These are phyloP conservation scores for Diaporthe sp. DNA, from an alignment of 2,329 filamentous ascomycete species.

Conservation along the genomic window DNA sequence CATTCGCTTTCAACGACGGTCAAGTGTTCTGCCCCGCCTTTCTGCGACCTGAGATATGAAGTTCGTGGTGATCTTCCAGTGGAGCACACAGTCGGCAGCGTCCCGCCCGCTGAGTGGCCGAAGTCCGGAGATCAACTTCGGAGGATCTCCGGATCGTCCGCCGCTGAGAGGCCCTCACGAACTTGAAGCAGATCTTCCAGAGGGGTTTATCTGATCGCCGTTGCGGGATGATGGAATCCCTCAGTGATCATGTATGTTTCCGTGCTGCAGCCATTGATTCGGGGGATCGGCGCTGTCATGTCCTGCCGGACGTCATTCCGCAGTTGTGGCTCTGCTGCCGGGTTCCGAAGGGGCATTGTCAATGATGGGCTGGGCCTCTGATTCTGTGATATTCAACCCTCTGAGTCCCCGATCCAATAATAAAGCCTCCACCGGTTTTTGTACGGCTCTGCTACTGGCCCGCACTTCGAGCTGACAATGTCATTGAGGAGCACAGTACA, in stretches of 20 bases:
- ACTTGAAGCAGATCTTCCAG: background rate
- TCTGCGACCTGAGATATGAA: background rate
- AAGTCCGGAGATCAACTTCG: background rate
- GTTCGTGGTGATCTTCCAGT: background rate
- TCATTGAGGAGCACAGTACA: background rate
- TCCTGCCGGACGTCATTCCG: constrained; percentile 19
- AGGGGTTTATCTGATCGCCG: background rate
- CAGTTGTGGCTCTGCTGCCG: constrained; percentile 1
- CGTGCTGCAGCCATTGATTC: background rate
- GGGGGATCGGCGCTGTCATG: constrained; percentile 26
- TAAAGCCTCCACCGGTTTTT: no score
- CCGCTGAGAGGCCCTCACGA: constrained; percentile 5
- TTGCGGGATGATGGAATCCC: background rate
- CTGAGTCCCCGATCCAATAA: background rate
- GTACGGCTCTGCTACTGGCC: background rate
- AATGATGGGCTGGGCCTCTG: no score
- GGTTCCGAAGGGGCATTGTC: background rate
- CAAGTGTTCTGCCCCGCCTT: background rate
- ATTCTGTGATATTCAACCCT: background rate
- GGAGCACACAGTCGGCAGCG: background rate
- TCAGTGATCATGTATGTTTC: background rate
- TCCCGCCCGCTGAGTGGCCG: background rate
- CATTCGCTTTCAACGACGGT: no score
- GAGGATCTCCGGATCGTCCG: background rate
- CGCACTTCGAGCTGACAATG: background rate